phyloP scores from a whole-genome alignment of 441 rosid genomes.

The Eruca vesicaria region DNA sequence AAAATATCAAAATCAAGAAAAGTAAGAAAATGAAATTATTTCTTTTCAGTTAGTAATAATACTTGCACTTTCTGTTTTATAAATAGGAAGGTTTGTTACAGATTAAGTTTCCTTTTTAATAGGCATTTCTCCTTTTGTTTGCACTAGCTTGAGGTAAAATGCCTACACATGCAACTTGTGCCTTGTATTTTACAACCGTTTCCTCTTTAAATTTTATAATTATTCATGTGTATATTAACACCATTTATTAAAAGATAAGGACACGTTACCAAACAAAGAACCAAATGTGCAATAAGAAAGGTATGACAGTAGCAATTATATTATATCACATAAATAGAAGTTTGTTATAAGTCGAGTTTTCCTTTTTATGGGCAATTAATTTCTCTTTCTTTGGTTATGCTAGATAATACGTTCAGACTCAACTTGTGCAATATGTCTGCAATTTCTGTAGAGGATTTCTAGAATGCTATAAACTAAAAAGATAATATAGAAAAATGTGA shows the following conservation, averaged over 20 bases:
- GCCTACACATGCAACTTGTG: conserved; percentile 12
- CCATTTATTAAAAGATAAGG: not conserved
- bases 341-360: conserved; percentile 12
- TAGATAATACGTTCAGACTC: conserved; percentile 15
- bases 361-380: conserved; percentile 22
- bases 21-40: not conserved
- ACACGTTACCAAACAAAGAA: not conserved
- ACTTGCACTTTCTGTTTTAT: not conserved
- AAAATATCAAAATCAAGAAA: conserved; percentile 14
- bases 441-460: not conserved
- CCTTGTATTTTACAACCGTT: not conserved
- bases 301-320: not conserved
- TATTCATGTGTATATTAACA: not conserved
- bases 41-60: not conserved
- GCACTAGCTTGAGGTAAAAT: not conserved
- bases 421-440: conserved; percentile 19
- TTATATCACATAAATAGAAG: conserved; percentile 1
- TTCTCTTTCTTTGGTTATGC: not conserved
- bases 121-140: not conserved
- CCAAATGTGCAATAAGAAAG: not conserved
- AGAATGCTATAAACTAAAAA: not conserved
- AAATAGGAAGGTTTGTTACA: conserved; percentile 5
- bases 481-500: conserved; percentile 1
- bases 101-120: not conserved
- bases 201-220: not conserved